Conservation (phyloP, 306 rosid genomes). For the Casuarina cunninghamiana region DNA sequence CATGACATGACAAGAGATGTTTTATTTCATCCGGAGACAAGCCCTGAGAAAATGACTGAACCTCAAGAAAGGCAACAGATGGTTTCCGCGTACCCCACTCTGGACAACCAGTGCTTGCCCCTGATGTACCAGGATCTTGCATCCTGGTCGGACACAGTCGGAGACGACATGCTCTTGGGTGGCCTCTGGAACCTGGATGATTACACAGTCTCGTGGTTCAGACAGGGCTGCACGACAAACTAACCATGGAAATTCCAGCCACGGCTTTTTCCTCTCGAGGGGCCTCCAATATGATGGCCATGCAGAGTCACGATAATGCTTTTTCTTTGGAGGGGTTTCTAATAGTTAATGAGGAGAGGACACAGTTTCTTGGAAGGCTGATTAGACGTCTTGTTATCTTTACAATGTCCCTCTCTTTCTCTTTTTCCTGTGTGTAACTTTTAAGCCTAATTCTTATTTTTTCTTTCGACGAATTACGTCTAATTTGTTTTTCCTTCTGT, state of each 20-base stretch:
- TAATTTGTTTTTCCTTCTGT: background rate
- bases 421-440: background rate
- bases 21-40: slow-evolving; percentile 2
- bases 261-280: slow-evolving; percentile 9
- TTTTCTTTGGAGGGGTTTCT: slow-evolving; percentile 8
- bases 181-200: slow-evolving; percentile 51
- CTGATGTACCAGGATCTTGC: slow-evolving; percentile 26
- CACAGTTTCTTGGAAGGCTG: background rate
- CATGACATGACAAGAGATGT: background rate
- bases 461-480: background rate
- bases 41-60: slow-evolving; percentile 16
- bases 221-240: slow-evolving; percentile 17
- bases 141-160: slow-evolving; percentile 33
- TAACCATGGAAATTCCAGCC: slow-evolving; percentile 9
- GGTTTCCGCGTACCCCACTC: slow-evolving; percentile 2
- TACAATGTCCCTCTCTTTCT: background rate
- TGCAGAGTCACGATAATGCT: slow-evolving; percentile 20
- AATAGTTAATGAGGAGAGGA: background rate
- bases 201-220: background rate
- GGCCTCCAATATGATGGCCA: slow-evolving; percentile 2
- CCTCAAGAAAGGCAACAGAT: slow-evolving; percentile 16
- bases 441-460: background rate
- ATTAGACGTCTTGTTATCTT: background rate
- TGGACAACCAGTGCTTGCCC: slow-evolving; percentile 25
- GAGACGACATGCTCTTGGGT: slow-evolving; percentile 33